Percentiles rank a stretch among this genome's conserved stretches.
Evolutionary conservation across 2,329 filamentous ascomycete genomes (phyloP).

Genomic region (Grosmannia clavigera): DNA sequence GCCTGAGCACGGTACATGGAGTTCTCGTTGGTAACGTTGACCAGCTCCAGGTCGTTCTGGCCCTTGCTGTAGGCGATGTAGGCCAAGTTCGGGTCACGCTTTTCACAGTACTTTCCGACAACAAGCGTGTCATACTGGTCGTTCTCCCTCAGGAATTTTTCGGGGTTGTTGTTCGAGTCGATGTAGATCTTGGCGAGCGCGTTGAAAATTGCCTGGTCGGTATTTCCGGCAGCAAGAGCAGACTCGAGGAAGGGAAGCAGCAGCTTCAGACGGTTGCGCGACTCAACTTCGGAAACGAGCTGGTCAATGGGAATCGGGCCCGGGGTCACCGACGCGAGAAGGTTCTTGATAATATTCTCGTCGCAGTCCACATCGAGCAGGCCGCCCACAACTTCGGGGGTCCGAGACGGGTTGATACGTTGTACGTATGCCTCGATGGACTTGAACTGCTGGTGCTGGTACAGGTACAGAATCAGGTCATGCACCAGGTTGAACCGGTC

Average conservation of each 20-base stretch:
- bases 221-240: slow-evolving; percentile 77
- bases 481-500: slow-evolving; percentile 99
- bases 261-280: slow-evolving; percentile 87
- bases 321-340: slow-evolving; percentile 74
- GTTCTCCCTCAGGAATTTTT: slow-evolving; percentile 95
- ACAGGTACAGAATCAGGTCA: slow-evolving; percentile 88
- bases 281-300: slow-evolving; percentile 88
- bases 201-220: slow-evolving; percentile 94
- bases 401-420: slow-evolving; percentile 82
- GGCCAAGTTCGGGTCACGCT: slow-evolving; percentile 89
- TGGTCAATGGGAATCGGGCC: slow-evolving; percentile 85
- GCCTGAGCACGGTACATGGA: slow-evolving; percentile 99
- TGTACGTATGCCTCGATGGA: slow-evolving; percentile 98
- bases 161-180: slow-evolving; percentile 94
- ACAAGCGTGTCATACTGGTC: slow-evolving; percentile 86
- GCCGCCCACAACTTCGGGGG: slow-evolving; percentile 85
- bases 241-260: slow-evolving; percentile 91
- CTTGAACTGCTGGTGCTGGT: slow-evolving; percentile 98
- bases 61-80: slow-evolving; percentile 95
- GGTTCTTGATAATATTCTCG: slow-evolving; percentile 86
- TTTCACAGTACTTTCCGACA: slow-evolving; percentile 97
- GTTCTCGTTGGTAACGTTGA: slow-evolving; percentile 98
- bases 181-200: slow-evolving; percentile 99
- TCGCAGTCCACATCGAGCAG: slow-evolving; percentile 95
- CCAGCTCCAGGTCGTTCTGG: slow-evolving; percentile 91